Base-by-base conservation (phyloP, 805 yeast genomes). In the Lachancea cidri region DNA sequence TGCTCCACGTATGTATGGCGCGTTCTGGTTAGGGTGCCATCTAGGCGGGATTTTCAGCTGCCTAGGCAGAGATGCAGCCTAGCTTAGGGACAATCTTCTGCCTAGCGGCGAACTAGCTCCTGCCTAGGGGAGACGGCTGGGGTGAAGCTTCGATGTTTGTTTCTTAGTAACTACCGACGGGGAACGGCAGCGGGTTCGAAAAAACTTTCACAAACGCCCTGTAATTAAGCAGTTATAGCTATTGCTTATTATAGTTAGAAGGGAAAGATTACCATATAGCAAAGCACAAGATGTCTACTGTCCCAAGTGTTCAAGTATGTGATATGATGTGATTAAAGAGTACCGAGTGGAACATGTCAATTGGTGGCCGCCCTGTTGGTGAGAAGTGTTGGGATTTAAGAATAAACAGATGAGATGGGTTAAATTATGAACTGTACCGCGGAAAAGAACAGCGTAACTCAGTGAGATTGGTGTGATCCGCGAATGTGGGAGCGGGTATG, bases 231-330 rank as follows among this genome's bases (percentile, higher is more conserved):
- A 22, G 11, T 22, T 22, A 22, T 22, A 22, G 27, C 27, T 22
- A 11, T 29, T 29, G 32, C 32, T 29, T 29, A 11, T 11, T 29
- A 29, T 29, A 6, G 16, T 29, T 14, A 29, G 16, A 29, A 41
- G 39, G 44, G 44, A 33, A 40, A 24, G 32, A 40, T 35, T 33
- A 33, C 44, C 36, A 41, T 29, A 29, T 35, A 44, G 53, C 47
- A 41, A 52, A 55, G 55, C 59, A 61, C 65, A 68, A 70, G 67
- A 79, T 78, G 83, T 77, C 83, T 70, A 70, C 87, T 67, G 71
- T 74, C 71, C 87, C 84, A 79, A 82, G 89, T 76, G 91, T 84
- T 71, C 89, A 83, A 79, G 88, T 81, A 81, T 77, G 88, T 81
- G 50, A 33, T 25, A 33, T 25, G 29, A 33, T 33, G 24, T 38